Percentiles rank a stretch among this genome's conserved stretches.
Conservation (phyloP, 768 basidiomycete genomes). For the Lepiota brunneoincarnata region DNA sequence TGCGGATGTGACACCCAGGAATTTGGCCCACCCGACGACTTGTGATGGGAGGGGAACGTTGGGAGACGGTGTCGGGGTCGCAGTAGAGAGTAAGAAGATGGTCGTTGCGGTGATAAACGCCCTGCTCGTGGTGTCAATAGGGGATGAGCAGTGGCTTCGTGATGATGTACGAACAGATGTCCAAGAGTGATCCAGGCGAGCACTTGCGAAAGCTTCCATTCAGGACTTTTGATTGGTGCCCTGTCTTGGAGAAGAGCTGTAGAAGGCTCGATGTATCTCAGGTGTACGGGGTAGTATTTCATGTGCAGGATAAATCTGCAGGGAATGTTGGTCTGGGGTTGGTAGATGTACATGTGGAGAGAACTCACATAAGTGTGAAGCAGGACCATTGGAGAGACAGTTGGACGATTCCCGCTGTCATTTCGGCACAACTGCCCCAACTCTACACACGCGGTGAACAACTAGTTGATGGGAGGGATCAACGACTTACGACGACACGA, state of each 20-base stretch:
- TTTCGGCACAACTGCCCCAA: conserved; percentile 70
- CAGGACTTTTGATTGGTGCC: conserved; percentile 51
- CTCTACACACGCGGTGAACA: conserved; percentile 36
- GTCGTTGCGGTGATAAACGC: conserved; percentile 58
- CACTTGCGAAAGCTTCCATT: conserved; percentile 74
- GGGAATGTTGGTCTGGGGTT: not conserved
- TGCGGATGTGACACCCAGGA: conserved; percentile 81
- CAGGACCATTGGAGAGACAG: conserved; percentile 80
- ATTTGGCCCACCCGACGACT: conserved; percentile 67
- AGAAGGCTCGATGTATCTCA: conserved; percentile 54
- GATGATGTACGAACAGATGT: conserved; percentile 62
- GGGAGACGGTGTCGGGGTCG: conserved; percentile 34
- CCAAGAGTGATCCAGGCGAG: conserved; percentile 67
- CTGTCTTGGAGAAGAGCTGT: conserved; percentile 37
- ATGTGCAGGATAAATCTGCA: conserved; percentile 84
- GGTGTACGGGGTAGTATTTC: conserved; percentile 83
- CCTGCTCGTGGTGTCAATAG: conserved; percentile 27
- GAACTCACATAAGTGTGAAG: conserved; percentile 76
- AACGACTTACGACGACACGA: not conserved
- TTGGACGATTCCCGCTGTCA: conserved; percentile 79
- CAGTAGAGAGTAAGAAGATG: conserved; percentile 51
- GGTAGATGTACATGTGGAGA: not conserved
- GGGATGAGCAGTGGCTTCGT: not conserved
- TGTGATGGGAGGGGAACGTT: conserved; percentile 27
- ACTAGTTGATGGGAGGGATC: no score